Percentiles rank a stretch among this genome's conserved stretches.
Conservation (phyloP, 306 rosid species). For the Dicorynia guianensis region DNA sequence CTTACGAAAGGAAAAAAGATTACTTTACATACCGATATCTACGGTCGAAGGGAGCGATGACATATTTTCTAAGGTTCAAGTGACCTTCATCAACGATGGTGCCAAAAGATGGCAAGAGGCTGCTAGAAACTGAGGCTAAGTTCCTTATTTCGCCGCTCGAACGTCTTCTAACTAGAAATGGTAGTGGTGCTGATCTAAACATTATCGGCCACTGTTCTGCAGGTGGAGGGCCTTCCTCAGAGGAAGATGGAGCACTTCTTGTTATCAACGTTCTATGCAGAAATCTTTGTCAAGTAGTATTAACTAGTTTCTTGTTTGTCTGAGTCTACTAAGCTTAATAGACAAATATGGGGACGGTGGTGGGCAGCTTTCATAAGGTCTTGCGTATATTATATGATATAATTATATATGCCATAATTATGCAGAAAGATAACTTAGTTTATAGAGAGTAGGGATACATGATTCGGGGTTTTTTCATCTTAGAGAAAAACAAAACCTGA, state of each 20-base stretch:
- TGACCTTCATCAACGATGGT: slow-evolving; percentile 57
- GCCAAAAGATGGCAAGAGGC: slow-evolving; percentile 80
- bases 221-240: not conserved
- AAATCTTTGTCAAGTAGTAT: slow-evolving; percentile 27
- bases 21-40: slow-evolving; percentile 63
- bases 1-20: not conserved
- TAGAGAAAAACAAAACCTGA: not conserved
- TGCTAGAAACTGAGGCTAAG: slow-evolving; percentile 72
- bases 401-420: not conserved
- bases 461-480: slow-evolving; percentile 34
- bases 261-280: slow-evolving; percentile 36
- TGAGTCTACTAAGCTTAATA: slow-evolving; percentile 29
- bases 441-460: not conserved
- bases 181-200: slow-evolving; percentile 46
- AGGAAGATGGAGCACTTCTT: slow-evolving; percentile 35
- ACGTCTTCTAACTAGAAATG: slow-evolving; percentile 57
- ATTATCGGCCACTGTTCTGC: not conserved
- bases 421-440: slow-evolving; percentile 38
- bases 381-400: not conserved
- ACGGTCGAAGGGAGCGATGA: slow-evolving; percentile 69
- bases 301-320: slow-evolving; percentile 30
- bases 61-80: slow-evolving; percentile 56
- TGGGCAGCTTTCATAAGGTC: slow-evolving; percentile 37
- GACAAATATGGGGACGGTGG: slow-evolving; percentile 33
- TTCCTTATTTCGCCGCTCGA: slow-evolving; percentile 64